Evolutionary conservation across 225 moss, liverwort and hornwort species (phyloP), one percentile per base, ranked within the genome.

Genomic region (Pseudisothecium myosuroides): DNA sequence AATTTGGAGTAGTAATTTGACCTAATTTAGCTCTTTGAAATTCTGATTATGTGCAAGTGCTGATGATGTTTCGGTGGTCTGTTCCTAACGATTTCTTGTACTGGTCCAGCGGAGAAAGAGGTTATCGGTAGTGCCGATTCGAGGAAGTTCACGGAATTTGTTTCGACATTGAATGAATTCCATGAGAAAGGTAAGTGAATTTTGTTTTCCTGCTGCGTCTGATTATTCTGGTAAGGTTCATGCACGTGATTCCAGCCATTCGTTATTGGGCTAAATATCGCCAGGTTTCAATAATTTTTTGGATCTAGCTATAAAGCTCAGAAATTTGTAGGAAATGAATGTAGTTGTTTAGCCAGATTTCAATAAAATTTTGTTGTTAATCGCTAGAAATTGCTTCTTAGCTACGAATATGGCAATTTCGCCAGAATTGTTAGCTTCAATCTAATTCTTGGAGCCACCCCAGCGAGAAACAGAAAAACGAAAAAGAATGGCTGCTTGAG

Each of bases 91-190:
- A 24, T 36, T 79, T 80, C 45, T 66, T 87, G 68, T 52, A 36
- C 72, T 86, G 83, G 17, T 84, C 11, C 91, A 90, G 89, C 73
- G 87, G 92, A 92, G 47, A 94, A 91, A 83, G 94, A 89, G 28
- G 81, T 83, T 45, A 87, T 95, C 9, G 87, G 91, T 10, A 86
- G 91, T 61, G 55, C 86, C 26, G 95, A 94, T 82, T 72, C 90
- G 36, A 83, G 58, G 55, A 94, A 89, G 77, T 96, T 96, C 85
- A 90, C 47, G 83, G 88, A 83, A 21, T 84, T 95, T 54, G 81
- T 94, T 45, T 76, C 88, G 47, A 89, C 62, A 28, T 91, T 92
- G 61, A 82, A 95, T 47, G 90, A 87, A 12, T 91, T 91, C 63
- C 94, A 96, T 77, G 82, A 84, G 49, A 79, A 79, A 10, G 95